Base-by-base conservation (phyloP, 2,329 filamentous ascomycete genomes). In the Chaetomium sp. region DNA sequence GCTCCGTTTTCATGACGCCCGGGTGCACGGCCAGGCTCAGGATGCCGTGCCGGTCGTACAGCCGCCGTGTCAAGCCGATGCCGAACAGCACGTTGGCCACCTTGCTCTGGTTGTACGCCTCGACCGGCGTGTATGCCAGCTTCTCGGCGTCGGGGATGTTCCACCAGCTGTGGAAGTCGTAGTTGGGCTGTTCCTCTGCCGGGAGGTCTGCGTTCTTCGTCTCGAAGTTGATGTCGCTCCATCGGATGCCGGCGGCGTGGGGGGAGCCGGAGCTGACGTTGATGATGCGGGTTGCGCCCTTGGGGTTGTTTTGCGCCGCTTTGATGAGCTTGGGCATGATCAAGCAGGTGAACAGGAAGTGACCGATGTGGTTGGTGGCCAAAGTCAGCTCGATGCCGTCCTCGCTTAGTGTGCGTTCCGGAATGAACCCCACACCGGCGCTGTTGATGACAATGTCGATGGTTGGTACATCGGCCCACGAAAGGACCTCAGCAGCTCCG, bases 301-400 rank as follows among this genome's bases (percentile, higher is more conserved):
- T 56, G 47, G n/a, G n/a, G 21, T 50, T 50, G 47, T 25, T 25
- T 27, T 50, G 8, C 10, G 31, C 33, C 1, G 54, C 54, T 13
- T 13, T 23, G n/a, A 56, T 21, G 31, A 56, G 4, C 33, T 42
- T 56, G 31, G 54, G 54, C 54, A 56, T 38, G 33, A 56, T 25
- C 21, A 56, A 31, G 33, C 23, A 16, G 54, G 54, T 56, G 21
- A 56, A 23, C 12, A 56, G 54, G 12, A 56, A 56, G 33, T 56
- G 54, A 4, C 54, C 54, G 54, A 56, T 23, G 54, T 56, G 54
- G 54, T 38, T 38, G n/a, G 54, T 38, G 1, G 54, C 31, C 6
- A 56, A 56, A n/a, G 54, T 56, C 33, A 56, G 9, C 21, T 56
- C 54, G 31, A 56, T 56, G n/a, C 54, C 54, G 21, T 56, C 31